Conservation (phyloP, 1,284 basidiomycete species). For the Marasmius tenuissimus region DNA sequence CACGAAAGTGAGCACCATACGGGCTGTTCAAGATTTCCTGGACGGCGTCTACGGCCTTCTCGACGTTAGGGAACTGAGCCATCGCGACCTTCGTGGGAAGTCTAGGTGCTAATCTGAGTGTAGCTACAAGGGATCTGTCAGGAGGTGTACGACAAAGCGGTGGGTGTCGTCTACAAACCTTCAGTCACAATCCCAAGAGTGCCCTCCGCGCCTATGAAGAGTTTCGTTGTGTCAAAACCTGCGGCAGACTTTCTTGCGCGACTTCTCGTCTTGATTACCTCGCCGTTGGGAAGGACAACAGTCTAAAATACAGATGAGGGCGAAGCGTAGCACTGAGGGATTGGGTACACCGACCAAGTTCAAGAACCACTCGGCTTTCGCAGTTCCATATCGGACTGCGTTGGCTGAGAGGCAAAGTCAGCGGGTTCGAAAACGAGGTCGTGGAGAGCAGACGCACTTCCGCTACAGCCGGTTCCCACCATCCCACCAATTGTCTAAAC, state of each 20-base stretch:
- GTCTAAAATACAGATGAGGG: slow-evolving; percentile 40
- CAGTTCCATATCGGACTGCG: slow-evolving; percentile 80
- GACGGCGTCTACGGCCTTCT: slow-evolving; percentile 70
- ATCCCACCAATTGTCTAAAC: slow-evolving; percentile 55
- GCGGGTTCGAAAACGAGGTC: neutral
- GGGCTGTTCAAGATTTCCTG: slow-evolving; percentile 75
- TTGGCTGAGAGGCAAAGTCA: slow-evolving; percentile 50
- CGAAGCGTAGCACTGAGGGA: neutral
- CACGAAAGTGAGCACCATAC: slow-evolving; percentile 58
- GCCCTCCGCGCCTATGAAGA: slow-evolving; percentile 85
- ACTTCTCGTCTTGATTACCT: slow-evolving; percentile 79
- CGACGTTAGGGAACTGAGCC: slow-evolving; percentile 67
- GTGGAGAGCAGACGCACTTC: slow-evolving; percentile 38
- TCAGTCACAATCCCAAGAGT: slow-evolving; percentile 82
- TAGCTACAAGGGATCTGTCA: slow-evolving; percentile 44
- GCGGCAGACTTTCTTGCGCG: slow-evolving; percentile 74
- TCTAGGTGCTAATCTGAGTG: slow-evolving; percentile 75
- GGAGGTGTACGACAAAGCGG: neutral
- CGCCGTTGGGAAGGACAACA: slow-evolving; percentile 76
- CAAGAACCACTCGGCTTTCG: slow-evolving; percentile 72
- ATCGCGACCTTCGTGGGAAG: slow-evolving; percentile 75
- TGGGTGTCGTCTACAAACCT: slow-evolving; percentile 33
- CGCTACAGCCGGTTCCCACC: slow-evolving; percentile 57
- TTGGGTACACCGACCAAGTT: slow-evolving; percentile 46
- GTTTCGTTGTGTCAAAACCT: slow-evolving; percentile 75